Base-by-base conservation (phyloP, 768 basidiomycete species). In the Hygrocybe coccinea region DNA sequence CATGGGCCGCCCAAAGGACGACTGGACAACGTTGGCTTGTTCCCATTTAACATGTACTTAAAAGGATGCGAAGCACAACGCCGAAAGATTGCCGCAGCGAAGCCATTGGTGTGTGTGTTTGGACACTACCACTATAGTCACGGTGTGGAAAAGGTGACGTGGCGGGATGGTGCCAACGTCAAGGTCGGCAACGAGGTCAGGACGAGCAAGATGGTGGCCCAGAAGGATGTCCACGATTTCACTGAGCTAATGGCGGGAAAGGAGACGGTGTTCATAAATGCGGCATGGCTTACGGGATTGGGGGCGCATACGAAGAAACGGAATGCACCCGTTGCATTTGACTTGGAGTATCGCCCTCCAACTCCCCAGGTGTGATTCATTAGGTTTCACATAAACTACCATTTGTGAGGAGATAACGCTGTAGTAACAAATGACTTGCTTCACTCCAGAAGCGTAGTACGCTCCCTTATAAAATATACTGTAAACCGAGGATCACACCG, bases 41-140 rank as follows among this genome's bases (percentile, higher is more conserved):
- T 52, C 51, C 51, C 51, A 12, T 41, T 52, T 25, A 52, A 3
- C 34, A 35, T 52, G 34, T 52, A 52, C 39, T 5, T 52, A 3
- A 41, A 52, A n/a, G 51, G 51, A 2, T 52, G 51, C 22, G 37
- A 37, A 19, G 51, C 25, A 3, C 51, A 52, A 34, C 37, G 19
- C 2, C 21, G 22, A 35, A 52, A 19, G 19, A 19, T 52, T 19
- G 37, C 51, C 39, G 39, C 51, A 41, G 51, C 51, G 39, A 52
- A 52, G n/a, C 51, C 51, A 2, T 19, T 41, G 8, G 51, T 52
- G 8, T 52, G 51, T 24, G 17, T 52, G 5, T 52, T 52, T 52
- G 51, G 51, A 43, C 51, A 52, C 22, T 52, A 6, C n/a, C 51
- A 52, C 19, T 52, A 52, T 35, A 52, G 36, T 19, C 17, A 52